Evolutionary conservation across 164 flowering plant genomes (phyloP), one percentile per base, ranked within the genome.

Genomic region (Kingdonia uniflora): DNA sequence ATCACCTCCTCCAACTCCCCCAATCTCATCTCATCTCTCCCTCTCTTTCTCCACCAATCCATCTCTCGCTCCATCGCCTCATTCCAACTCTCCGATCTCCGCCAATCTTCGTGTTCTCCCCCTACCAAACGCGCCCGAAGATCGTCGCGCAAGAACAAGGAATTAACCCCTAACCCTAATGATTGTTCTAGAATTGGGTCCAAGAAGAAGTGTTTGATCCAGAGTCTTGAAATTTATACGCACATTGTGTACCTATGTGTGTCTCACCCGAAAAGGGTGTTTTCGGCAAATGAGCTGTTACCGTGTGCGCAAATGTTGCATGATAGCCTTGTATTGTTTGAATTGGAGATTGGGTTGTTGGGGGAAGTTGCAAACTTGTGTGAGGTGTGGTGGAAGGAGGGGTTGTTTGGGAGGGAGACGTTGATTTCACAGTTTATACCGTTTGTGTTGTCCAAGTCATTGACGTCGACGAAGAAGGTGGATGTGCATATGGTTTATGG

Each of bases 371-470:
- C 85, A 40, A 64, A 52, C 26, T 56, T 89, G 56, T 94, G 99
- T 57, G 95, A 86, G 65, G 72, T 72, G 41, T 94, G 96, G 96
- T 94, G 99, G 99, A 89, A 81, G 71, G 70, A 58, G 61, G 73
- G 59, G 45, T 68, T 83, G 16, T 63, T 55, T 5, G 96, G 78
- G 37, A 72, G 74, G 51, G 99, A 94, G 42, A 65, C 71, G 25
- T 68, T 94, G 21, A 81, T 94, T 64, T 77, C 97, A 0, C 95
- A 85, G 58, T 74, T 77, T 2, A 55, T 94, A 12, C 97, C 99
- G 0, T 76, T 76, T 57, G 49, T 94, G 65, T 65, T 94, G 3
- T 77, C 99, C 12, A 70, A 72, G 68, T 80, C 96, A 5, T 46
- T 94, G 66, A 76, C 85, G 0, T 59, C 68, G 64, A 69, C 66